Conservation (phyloP, 768 basidiomycete species). For the Lenzites betulinus region DNA sequence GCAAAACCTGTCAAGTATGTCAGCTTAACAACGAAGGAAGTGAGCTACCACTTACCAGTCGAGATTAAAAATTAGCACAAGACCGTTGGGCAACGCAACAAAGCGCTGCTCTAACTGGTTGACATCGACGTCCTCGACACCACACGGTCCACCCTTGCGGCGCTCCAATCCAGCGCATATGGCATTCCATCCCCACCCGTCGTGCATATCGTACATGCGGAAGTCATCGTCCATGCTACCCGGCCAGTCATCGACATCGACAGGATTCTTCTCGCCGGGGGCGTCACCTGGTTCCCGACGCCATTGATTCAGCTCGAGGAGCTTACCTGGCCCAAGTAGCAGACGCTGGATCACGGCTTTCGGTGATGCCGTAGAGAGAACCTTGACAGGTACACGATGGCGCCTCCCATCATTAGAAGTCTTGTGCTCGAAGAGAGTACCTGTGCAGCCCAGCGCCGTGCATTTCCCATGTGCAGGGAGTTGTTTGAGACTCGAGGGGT, state of each 20-base stretch:
- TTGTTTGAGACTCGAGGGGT: neutral
- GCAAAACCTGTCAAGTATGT: slow-evolving; percentile 25
- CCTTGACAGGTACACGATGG: neutral
- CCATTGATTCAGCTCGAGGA: neutral
- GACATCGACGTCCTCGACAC: slow-evolving; percentile 28
- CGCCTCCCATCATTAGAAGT: neutral
- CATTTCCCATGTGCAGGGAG: neutral
- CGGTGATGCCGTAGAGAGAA: neutral
- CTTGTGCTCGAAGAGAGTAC: neutral
- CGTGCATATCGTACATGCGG: slow-evolving; percentile 28
- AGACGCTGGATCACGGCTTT: neutral
- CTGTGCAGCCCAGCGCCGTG: neutral
- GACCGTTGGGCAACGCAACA: slow-evolving; percentile 26
- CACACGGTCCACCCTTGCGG: slow-evolving; percentile 15
- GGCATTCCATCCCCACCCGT: slow-evolving; percentile 32
- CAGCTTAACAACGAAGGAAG: neutral
- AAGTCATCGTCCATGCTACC: neutral
- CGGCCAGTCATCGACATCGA: neutral
- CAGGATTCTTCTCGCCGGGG: neutral
- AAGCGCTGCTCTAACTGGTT: slow-evolving; percentile 25
- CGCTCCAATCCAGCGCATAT: slow-evolving; percentile 28
- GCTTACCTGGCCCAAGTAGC: neutral
- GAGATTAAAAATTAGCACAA: slow-evolving; percentile 28
- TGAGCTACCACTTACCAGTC: slow-evolving; percentile 24
- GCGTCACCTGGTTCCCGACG: neutral